Conservation (phyloP, 805 yeast genomes). For the Pichia cephalocereana region DNA sequence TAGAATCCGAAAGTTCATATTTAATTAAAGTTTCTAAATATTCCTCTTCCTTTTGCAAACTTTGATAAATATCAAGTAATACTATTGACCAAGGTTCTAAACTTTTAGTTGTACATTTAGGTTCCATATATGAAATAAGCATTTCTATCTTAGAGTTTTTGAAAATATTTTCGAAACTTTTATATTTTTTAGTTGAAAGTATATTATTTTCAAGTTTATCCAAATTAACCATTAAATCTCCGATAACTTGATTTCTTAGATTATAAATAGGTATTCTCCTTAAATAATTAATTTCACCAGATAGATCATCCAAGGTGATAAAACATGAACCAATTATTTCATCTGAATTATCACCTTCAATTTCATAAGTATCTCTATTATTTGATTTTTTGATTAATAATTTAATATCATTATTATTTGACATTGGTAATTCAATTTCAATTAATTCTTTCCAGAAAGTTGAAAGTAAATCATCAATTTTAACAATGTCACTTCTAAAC, state of each 20-base stretch:
- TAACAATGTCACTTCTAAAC: slow-evolving; percentile 67
- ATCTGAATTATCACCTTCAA: slow-evolving; percentile 22
- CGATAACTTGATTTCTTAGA: slow-evolving; percentile 35
- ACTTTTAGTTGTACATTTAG: slow-evolving; percentile 22
- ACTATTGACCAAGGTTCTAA: slow-evolving; percentile 50
- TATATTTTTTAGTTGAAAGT: slow-evolving; percentile 51
- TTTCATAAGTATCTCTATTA: slow-evolving; percentile 10
- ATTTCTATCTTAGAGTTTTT: slow-evolving; percentile 42
- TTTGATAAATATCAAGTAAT: slow-evolving; percentile 66
- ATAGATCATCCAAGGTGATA: slow-evolving; percentile 2
- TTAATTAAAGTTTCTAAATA: slow-evolving; percentile 25
- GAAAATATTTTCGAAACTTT: slow-evolving; percentile 54
- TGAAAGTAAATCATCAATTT: slow-evolving; percentile 27
- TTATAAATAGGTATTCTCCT: slow-evolving; percentile 16
- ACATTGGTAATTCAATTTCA: slow-evolving; percentile 44
- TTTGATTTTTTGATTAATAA: slow-evolving; percentile 31
- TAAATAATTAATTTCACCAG: slow-evolving; percentile 11
- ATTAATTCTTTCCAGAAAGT: slow-evolving; percentile 86
- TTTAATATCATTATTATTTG: slow-evolving; percentile 39
- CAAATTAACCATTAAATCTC: slow-evolving; percentile 47
- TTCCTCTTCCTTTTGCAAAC: slow-evolving; percentile 54
- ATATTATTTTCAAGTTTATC: slow-evolving; percentile 45
- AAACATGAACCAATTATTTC: slow-evolving; percentile 44
- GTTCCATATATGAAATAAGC: slow-evolving; percentile 39
- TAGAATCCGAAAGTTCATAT: slow-evolving; percentile 12